Base-by-base conservation (phyloP, 73 alveolate species). In the Paramecium biaurelia region DNA sequence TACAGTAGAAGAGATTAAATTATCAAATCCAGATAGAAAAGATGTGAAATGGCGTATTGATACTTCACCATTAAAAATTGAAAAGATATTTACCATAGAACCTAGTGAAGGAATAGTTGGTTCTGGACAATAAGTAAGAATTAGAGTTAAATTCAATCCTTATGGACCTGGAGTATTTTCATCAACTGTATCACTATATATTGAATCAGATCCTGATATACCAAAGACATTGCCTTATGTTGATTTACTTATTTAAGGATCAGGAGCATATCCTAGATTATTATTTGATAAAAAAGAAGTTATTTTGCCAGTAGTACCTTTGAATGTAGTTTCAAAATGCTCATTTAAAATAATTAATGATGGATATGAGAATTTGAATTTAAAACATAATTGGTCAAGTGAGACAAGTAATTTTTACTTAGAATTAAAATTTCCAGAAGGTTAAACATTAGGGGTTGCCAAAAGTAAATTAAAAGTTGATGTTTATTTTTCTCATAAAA, bases 231-330 rank as follows among this genome's bases (percentile, higher is more conserved):
- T 93, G 86, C 97, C 98, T 12, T 98, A 96, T 92, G 90, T 95
- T 10, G 93, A 93, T 92, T 86, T 98, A 18, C 97, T 97, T 70
- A 85, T 98, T 53, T 96, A 95, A 89, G 99, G 99, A 30, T 99
- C 98, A 95, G 99, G 99, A 2, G 96, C 99, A 15, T 98, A 96
- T 57, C 99, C 99, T 9, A 97, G 97, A 95, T 93, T 98, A 63
- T 96, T 95, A 92, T 98, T 98, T 87, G 99, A 98, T 86, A 95
- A 98, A 85, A 95, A 99, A 94, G 99, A 98, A 89, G 95, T 98
- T 30, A 96, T 98, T 11, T 93, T 98, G 30, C 99, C 99, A 11
- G 94, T 96, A 21, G 99, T 96, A 9, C 99, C 99, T 1, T 95
- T 98, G 57, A 99, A 98, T 30, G 95, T 98, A 74, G 97, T 95